Evolutionary conservation across 345 rosid species (phyloP).

Genomic region (Citrus mangshanensis): DNA sequence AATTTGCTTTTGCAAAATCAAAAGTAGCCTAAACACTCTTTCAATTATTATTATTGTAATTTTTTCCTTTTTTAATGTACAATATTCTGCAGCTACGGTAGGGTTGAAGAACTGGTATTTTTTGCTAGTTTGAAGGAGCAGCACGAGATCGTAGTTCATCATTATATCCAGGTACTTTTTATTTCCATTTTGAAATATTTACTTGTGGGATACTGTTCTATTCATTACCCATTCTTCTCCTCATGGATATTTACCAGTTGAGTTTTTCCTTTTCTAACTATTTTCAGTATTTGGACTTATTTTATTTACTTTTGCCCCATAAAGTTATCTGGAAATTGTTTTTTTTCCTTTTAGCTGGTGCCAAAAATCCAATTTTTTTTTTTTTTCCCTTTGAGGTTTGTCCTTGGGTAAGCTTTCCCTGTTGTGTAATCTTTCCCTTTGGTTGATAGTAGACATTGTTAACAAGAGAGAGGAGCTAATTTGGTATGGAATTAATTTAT

Average conservation of each 20-base stretch:
- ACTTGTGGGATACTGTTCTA: background rate
- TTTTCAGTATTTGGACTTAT: background rate
- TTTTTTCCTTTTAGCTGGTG: background rate
- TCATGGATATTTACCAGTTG: background rate
- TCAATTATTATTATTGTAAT: too few species aligned
- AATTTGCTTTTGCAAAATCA: background rate
- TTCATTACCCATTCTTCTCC: background rate
- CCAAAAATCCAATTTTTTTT: background rate
- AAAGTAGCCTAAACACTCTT: conserved; percentile 2
- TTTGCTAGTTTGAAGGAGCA: conserved; percentile 95
- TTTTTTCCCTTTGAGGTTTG: background rate
- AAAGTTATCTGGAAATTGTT: background rate
- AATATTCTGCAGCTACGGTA: conserved; percentile 73
- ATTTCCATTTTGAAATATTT: conserved; percentile 3
- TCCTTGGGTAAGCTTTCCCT: background rate
- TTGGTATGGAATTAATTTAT: background rate
- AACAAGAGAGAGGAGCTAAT: conserved; percentile 2
- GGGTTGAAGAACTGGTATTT: conserved; percentile 95
- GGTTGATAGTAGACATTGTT: background rate
- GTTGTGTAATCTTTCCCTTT: background rate
- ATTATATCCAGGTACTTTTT: conserved; percentile 76
- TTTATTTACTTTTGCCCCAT: background rate
- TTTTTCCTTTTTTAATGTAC: conserved; percentile 11
- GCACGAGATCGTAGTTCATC: conserved; percentile 84
- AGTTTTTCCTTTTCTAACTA: background rate